Evolutionary conservation across 2,329 filamentous ascomycete genomes (phyloP).

Genomic region (Trichocomaceae sp.): DNA sequence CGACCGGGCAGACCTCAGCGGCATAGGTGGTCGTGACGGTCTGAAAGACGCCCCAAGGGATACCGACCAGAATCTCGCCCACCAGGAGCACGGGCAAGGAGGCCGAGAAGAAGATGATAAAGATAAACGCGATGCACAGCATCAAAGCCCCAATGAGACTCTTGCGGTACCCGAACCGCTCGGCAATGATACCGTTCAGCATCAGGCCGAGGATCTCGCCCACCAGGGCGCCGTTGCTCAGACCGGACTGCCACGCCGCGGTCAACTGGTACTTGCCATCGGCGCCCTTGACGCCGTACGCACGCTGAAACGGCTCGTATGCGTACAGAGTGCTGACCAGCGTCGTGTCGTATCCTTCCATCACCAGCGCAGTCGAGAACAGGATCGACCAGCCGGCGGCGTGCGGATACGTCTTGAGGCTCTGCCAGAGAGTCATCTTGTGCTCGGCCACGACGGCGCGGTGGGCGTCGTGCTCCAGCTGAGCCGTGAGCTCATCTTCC

Average conservation of each 20-base stretch:
- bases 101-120: constrained; percentile 22
- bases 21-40: constrained; percentile 34
- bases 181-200: constrained; percentile 59
- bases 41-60: constrained; percentile 34
- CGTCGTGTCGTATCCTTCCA: constrained; percentile 38
- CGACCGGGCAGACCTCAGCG: constrained; percentile 32
- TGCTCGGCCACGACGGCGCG: neutral
- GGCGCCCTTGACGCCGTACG: neutral
- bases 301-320: neutral
- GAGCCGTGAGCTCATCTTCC: neutral
- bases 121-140: constrained; percentile 26
- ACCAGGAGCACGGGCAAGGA: constrained; percentile 30
- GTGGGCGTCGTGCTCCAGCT: constrained; percentile 36
- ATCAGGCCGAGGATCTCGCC: constrained; percentile 62
- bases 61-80: constrained; percentile 34
- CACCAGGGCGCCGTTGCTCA: constrained; percentile 47
- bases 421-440: neutral
- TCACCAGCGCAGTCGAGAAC: constrained; percentile 30
- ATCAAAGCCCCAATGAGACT: constrained; percentile 22
- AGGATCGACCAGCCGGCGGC: neutral
- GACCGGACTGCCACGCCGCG: constrained; percentile 28
- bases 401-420: neutral
- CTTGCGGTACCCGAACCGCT: constrained; percentile 49
- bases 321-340: constrained; percentile 23
- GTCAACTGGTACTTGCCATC: constrained; percentile 22